Evolutionary conservation across 495 filamentous ascomycete genomes (phyloP), one percentile per base, ranked within the genome.

Genomic region (Achaetomiella virescens): DNA sequence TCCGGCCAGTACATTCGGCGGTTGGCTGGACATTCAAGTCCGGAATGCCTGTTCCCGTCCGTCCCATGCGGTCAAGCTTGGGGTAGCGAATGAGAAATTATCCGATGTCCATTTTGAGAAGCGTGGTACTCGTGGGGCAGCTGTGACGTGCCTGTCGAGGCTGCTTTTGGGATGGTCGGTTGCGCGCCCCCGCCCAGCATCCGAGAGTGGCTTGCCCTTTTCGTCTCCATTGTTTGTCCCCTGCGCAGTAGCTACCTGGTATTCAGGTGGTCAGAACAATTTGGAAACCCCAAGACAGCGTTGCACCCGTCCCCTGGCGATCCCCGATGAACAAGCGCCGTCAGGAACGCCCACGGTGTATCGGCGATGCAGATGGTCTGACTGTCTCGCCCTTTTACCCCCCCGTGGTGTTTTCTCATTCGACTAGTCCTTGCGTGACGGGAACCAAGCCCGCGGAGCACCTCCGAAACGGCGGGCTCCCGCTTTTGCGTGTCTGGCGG

Each of bases 61-160:
- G 15, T 33, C 24, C 14, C 25, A 2, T 27, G 52, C 42, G 37
- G 8, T 45, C 48, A 51, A 35, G 49, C 36, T 42, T 36, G 29
- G 17, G 24, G 12, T 55, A 60, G 63, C 67, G 63, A 69, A 69
- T 67, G 40, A 66, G 65, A 70, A 70, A 70, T 53, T 70, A 61
- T 59, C 67, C 67, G 67, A 66, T 56, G 40, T 69, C 66, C 66
- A 46, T 33, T 66, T 69, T 53, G 56, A 67, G 65, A 61, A 66
- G 60, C 54, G 21, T 21, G 38, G 12, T 6, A 22, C 6, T 3
- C 22, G 42, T 17, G 51, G 27, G 50, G 38, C n/a, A n/a, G 25
- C 20, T 33, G 40, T 33, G 24, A 18, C 18, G 15, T 31, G 48
- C 38, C 31, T 51, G 31, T 27, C 24, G 12, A 17, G 3, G 37